Conservation (phyloP, 331 rosid species). For the Acacia concinna region DNA sequence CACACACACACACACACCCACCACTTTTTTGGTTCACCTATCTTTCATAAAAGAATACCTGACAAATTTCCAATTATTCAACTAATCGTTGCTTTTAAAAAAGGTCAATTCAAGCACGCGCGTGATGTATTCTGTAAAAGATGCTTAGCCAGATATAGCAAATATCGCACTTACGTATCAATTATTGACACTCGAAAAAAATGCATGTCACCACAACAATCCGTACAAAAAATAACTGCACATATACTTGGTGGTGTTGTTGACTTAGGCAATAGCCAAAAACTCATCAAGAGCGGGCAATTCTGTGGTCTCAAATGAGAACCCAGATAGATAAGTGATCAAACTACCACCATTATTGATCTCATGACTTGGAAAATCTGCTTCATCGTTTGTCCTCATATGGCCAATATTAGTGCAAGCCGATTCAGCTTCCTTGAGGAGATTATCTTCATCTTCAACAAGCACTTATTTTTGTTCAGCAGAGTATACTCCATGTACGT, state of each 20-base stretch:
- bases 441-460: constrained; percentile 3
- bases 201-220: neutral
- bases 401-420: neutral
- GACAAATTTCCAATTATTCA: neutral
- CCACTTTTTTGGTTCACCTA: neutral
- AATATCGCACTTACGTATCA: constrained; percentile 14
- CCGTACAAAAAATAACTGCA: neutral
- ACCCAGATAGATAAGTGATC: constrained; percentile 2
- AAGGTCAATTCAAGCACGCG: neutral
- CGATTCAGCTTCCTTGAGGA: constrained; percentile 15
- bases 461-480: constrained; percentile 21
- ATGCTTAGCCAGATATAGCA: constrained; percentile 19
- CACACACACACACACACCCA: too few relatives aligned
- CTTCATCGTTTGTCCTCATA: neutral
- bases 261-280: neutral
- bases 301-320: constrained; percentile 1
- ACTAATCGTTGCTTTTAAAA: neutral
- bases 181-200: constrained; percentile 1
- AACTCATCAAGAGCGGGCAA: constrained; percentile 12
- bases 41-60: neutral
- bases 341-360: constrained; percentile 1
- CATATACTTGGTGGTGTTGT: neutral
- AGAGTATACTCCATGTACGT: neutral
- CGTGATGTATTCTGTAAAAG: neutral
- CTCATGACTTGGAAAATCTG: neutral